Conservation (phyloP, 257 asterid species). For the Paraleonurus japonicus region DNA sequence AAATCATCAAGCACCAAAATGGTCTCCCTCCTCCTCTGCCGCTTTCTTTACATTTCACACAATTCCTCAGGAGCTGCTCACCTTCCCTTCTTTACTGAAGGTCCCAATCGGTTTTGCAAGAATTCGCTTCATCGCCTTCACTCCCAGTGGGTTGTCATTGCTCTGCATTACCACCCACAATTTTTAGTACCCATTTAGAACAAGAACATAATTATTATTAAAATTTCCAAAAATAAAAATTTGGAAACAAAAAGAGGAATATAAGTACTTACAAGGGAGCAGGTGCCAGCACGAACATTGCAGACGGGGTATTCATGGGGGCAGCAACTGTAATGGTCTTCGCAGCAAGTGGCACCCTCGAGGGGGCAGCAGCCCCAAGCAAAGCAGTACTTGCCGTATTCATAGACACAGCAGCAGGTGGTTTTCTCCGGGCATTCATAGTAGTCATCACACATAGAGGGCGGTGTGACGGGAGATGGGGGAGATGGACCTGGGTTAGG, state of each 20-base stretch:
- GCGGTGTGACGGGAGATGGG: constrained; percentile 50
- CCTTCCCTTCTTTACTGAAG: constrained; percentile 27
- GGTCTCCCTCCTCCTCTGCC: constrained; percentile 19
- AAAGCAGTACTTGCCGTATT: constrained; percentile 37
- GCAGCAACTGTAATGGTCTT: constrained; percentile 65
- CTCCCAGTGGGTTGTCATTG: constrained; percentile 62
- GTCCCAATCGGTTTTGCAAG: constrained; percentile 54
- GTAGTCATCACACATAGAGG: constrained; percentile 46
- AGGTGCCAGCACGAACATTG: constrained; percentile 46
- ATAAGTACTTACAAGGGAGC: constrained; percentile 41
- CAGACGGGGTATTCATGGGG: constrained; percentile 67
- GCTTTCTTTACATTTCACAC: background rate
- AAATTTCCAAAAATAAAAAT: background rate
- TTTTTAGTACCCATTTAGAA: background rate
- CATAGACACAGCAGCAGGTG: constrained; percentile 62
- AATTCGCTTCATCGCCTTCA: constrained; percentile 59
- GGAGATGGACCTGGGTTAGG: constrained; percentile 65
- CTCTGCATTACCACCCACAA: constrained; percentile 38
- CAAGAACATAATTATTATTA: too few relatives aligned
- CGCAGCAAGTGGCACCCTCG: constrained; percentile 65
- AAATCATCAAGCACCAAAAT: background rate
- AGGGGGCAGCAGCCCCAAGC: constrained; percentile 75
- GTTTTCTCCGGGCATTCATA: constrained; percentile 42
- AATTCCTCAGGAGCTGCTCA: constrained; percentile 35
- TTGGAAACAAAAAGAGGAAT: background rate